A percentile compares a stretch with the other conserved stretches of the same genome.
phyloP scores from a whole-genome alignment of 352 stramenopile species.

The Pilasporangium apinafurcum region DNA sequence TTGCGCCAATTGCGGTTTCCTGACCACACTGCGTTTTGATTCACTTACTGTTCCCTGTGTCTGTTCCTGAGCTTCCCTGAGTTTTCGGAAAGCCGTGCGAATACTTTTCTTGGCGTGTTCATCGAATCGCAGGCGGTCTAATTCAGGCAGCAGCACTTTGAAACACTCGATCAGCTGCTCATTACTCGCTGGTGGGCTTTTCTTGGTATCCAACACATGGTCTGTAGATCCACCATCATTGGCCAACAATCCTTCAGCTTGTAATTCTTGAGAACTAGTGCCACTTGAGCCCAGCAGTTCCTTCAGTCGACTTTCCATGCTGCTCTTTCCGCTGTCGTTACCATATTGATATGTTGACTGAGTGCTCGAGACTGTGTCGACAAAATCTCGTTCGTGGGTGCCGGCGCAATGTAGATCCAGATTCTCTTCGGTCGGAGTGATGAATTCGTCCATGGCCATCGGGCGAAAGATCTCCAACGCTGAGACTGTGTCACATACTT shows the following conservation, averaged over 20 bases:
- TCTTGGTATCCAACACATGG: too few relatives aligned
- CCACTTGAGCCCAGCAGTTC: too few relatives aligned
- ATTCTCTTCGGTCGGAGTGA: slow-evolving; percentile 38
- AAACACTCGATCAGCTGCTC: slow-evolving; percentile 44
- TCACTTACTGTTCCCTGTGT: slow-evolving; percentile 6
- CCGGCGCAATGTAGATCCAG: slow-evolving; percentile 33
- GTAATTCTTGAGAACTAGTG: too few relatives aligned
- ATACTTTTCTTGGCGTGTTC: slow-evolving; percentile 58
- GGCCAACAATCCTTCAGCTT: too few relatives aligned
- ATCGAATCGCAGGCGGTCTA: slow-evolving; percentile 47
- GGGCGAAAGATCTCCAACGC: slow-evolving; percentile 27
- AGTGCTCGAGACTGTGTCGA: slow-evolving; percentile 23
- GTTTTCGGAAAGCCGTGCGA: slow-evolving; percentile 34
- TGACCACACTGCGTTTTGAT: too few relatives aligned
- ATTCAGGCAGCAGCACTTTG: slow-evolving; percentile 37
- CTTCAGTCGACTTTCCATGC: slow-evolving; percentile 28
- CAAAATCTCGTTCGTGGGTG: slow-evolving; percentile 33
- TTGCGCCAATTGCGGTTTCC: too few relatives aligned
- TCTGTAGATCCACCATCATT: too few relatives aligned
- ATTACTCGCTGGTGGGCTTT: slow-evolving; percentile 17
- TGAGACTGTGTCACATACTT: slow-evolving; percentile 40
- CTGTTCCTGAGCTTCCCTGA: slow-evolving; percentile 37
- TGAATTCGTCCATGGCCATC: slow-evolving; percentile 40
- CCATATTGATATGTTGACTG: too few relatives aligned
- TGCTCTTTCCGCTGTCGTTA: too few relatives aligned